A percentile compares a stretch with the other conserved stretches of the same genome.
Evolutionary conservation across 2,329 filamentous ascomycete species (phyloP).

Genomic region (Monosporascus sp.): DNA sequence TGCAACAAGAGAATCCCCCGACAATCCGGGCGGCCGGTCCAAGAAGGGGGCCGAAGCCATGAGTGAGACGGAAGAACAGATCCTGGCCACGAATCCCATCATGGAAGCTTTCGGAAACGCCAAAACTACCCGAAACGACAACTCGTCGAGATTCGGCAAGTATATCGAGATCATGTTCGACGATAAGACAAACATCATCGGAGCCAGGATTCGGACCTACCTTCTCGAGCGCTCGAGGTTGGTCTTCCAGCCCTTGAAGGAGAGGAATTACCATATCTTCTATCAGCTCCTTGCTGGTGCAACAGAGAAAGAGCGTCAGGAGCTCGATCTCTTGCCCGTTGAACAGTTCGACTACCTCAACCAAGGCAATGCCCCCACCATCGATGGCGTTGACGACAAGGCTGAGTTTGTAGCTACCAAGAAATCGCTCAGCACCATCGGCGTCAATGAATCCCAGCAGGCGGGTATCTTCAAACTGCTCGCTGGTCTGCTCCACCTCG

Average conservation of each 20-base stretch:
- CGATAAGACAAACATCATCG: constrained; percentile 89
- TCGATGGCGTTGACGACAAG: constrained; percentile 93
- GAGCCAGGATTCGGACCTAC: constrained; percentile 94
- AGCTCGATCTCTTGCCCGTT: constrained; percentile 71
- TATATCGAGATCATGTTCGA: constrained; percentile 99
- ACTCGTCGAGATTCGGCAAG: constrained; percentile 97
- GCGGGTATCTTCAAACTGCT: constrained; percentile 83
- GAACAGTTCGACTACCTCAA: constrained; percentile 96
- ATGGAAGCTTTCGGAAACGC: constrained; percentile 99
- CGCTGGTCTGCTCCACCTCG: constrained; percentile 85
- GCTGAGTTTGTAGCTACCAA: constrained; percentile 88
- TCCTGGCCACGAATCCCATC: constrained; percentile 95
- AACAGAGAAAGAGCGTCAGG: constrained; percentile 74
- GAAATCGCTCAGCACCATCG: constrained; percentile 81
- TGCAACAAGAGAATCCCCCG: constrained; percentile 90
- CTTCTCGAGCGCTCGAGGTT: constrained; percentile 90
- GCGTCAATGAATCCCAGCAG: constrained; percentile 70
- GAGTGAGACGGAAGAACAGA: constrained; percentile 98
- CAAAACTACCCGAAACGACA: constrained; percentile 99
- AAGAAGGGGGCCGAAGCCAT: constrained; percentile 75
- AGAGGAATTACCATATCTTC: constrained; percentile 98
- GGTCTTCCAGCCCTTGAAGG: constrained; percentile 95
- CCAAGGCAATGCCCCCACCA: constrained; percentile 84
- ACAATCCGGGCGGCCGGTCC: constrained; percentile 71
- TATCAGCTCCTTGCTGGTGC: constrained; percentile 94